Evolutionary conservation across 2,329 filamentous ascomycete genomes (phyloP).

Genomic region (Leptographium flavum): DNA sequence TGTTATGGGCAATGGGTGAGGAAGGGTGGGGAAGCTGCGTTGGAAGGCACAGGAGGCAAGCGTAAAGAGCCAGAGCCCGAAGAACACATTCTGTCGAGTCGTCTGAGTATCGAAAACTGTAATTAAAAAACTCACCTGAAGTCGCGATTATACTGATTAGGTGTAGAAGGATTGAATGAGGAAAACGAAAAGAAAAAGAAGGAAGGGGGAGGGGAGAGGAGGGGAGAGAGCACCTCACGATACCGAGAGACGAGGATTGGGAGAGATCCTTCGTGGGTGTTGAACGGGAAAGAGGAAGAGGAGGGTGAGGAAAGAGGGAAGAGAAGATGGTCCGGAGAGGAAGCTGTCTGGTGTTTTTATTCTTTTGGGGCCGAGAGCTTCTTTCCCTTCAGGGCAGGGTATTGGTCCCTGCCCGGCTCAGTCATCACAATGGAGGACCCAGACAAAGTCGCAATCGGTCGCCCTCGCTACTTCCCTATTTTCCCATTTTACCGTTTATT

Average conservation of each 20-base stretch:
- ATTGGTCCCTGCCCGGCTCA: background rate
- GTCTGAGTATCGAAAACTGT: too few relatives aligned
- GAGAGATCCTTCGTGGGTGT: constrained; percentile 35
- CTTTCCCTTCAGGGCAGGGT: background rate
- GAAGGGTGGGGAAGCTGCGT: background rate
- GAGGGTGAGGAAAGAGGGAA: constrained; percentile 13
- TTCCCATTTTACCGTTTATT: constrained; percentile 1
- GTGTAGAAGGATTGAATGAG: background rate
- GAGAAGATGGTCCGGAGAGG: constrained; percentile 8
- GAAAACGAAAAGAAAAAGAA: constrained; percentile 4
- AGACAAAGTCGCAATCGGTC: constrained; percentile 3
- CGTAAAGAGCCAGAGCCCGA: too few relatives aligned
- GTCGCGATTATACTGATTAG: background rate
- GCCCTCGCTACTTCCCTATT: background rate
- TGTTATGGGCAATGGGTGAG: background rate
- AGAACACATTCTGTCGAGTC: too few relatives aligned
- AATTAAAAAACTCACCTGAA: background rate
- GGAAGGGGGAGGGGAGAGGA: constrained; percentile 4
- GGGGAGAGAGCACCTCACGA: constrained; percentile 23
- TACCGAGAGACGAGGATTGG: constrained; percentile 22
- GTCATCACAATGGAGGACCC: constrained; percentile 1
- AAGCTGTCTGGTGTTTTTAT: constrained; percentile 12
- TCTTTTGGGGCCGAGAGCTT: constrained; percentile 1
- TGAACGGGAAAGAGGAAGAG: constrained; percentile 18
- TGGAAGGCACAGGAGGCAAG: too few relatives aligned